These are phyloP conservation scores for Puccinia polysora DNA, from an alignment of 1,284 basidiomycete species.

Conservation along the genomic window DNA sequence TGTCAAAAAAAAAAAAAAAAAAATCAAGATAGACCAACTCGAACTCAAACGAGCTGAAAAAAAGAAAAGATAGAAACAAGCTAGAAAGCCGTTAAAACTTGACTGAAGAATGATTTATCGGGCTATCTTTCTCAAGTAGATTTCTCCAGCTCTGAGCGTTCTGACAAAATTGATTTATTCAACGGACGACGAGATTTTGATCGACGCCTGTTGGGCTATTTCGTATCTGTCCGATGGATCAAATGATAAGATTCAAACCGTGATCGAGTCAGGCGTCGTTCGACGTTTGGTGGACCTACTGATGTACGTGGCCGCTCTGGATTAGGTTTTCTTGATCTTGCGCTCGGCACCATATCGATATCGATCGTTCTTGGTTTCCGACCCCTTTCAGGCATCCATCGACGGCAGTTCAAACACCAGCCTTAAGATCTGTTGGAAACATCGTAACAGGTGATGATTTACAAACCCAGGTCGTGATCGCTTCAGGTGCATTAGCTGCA, in stretches of 20 bases:
- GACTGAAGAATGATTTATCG: too few relatives aligned
- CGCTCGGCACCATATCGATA: not conserved
- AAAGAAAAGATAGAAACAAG: too few relatives aligned
- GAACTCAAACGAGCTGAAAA: too few relatives aligned
- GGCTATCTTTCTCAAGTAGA: constrained; percentile 61
- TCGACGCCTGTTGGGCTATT: constrained; percentile 99
- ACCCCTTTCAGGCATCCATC: constrained; percentile 64
- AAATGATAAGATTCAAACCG: constrained; percentile 99
- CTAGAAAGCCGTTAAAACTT: too few relatives aligned
- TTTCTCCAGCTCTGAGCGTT: constrained; percentile 90
- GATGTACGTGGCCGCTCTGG: constrained; percentile 59
- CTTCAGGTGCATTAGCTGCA: constrained; percentile 88
- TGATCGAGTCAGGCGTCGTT: constrained; percentile 97
- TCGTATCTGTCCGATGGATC: constrained; percentile 98
- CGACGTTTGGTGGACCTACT: constrained; percentile 94
- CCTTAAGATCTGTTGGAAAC: constrained; percentile 94
- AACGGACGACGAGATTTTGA: constrained; percentile 96
- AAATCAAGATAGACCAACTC: too few relatives aligned
- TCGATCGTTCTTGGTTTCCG: not conserved
- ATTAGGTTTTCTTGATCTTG: too few relatives aligned
- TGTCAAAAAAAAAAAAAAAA: too few relatives aligned
- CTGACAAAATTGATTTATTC: constrained; percentile 98
- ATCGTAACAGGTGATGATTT: constrained; percentile 98
- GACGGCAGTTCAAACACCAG: constrained; percentile 97
- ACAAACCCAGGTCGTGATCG: constrained; percentile 97